Evolutionary conservation across 1,284 basidiomycete species (phyloP).

Genomic region (Cryptococcus maquisensis): DNA sequence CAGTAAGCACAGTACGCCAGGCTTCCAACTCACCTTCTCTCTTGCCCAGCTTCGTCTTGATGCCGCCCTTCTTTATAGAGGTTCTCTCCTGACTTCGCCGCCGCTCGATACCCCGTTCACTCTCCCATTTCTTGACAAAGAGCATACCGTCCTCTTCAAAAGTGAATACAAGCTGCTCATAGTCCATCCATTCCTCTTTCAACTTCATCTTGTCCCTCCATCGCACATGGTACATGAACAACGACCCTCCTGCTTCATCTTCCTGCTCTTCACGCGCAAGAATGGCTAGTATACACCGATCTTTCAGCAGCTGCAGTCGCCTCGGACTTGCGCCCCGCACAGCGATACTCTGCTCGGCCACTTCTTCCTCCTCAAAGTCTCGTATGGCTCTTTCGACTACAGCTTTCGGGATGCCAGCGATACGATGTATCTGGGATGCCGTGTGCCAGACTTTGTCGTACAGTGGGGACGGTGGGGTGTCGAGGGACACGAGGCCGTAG

Average conservation of each 20-base stretch:
- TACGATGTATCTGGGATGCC: conserved; percentile 8
- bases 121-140: conserved; percentile 5
- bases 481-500: conserved; percentile 7
- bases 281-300: conserved; percentile 7
- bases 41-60: not conserved
- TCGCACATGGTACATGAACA: conserved; percentile 1
- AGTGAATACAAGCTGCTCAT: not conserved
- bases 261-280: conserved; percentile 1
- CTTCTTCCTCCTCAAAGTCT: not conserved
- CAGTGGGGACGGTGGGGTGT: conserved; percentile 15
- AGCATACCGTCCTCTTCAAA: conserved; percentile 12
- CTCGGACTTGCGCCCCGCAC: conserved; percentile 3
- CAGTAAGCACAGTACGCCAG: not conserved
- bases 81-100: not conserved
- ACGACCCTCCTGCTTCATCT: not conserved
- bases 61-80: not conserved
- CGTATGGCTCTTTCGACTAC: conserved; percentile 4
- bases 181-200: conserved; percentile 8
- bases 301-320: not conserved
- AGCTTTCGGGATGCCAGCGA: not conserved
- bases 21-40: not conserved
- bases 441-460: conserved; percentile 23
- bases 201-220: conserved; percentile 6
- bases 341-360: conserved; percentile 6
- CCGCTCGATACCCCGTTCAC: not conserved